phyloP scores from a whole-genome alignment of 345 rosid species.

The Euphorbia peplus region DNA sequence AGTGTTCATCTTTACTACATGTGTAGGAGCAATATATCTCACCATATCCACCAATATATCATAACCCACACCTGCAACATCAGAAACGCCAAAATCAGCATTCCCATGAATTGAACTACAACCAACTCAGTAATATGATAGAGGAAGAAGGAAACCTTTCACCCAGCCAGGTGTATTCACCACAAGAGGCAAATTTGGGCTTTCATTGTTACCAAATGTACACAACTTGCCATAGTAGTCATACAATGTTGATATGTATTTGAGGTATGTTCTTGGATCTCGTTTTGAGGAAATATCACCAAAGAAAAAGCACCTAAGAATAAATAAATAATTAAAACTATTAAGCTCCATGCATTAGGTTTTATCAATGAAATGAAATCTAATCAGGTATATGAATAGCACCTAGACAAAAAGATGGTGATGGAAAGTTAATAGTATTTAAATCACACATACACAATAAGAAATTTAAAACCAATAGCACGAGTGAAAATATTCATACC shows the following conservation, averaged over 20 bases:
- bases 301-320: constrained; percentile 67
- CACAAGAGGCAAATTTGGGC: constrained; percentile 60
- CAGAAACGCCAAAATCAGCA: constrained; percentile 5
- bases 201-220: constrained; percentile 30
- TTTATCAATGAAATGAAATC: not conserved
- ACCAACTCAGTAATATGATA: not conserved
- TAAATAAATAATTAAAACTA: constrained; percentile 4
- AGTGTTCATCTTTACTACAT: constrained; percentile 83
- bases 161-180: constrained; percentile 98
- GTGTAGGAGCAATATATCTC: constrained; percentile 65
- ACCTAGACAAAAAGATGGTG: not conserved
- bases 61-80: constrained; percentile 75
- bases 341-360: not conserved
- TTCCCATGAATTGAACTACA: not conserved
- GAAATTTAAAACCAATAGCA: not conserved
- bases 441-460: not conserved
- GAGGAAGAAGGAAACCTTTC: constrained; percentile 51
- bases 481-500: constrained; percentile 39
- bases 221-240: constrained; percentile 58
- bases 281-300: constrained; percentile 88
- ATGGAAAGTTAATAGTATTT: not conserved
- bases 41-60: constrained; percentile 71
- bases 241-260: constrained; percentile 48
- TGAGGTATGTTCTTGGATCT: constrained; percentile 71
- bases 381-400: not conserved